Base-by-base conservation (phyloP, 2,329 filamentous ascomycete species). In the Colletotrichum tropicale region DNA sequence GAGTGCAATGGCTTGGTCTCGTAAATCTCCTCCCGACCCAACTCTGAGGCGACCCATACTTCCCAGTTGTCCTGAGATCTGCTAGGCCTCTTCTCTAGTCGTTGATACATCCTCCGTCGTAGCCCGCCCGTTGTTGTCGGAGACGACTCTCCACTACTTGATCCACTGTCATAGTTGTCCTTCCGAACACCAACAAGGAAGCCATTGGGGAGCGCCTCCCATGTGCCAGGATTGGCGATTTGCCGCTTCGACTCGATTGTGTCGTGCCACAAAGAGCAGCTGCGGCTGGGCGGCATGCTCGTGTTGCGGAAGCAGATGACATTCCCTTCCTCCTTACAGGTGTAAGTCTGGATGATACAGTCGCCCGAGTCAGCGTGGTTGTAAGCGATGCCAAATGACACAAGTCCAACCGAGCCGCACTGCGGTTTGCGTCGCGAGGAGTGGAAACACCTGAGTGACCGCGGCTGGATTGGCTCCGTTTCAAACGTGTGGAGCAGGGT, bases 301-400 rank as follows among this genome's bases (percentile, higher is more conserved):
- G 85, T 85, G 74, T 88, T 86, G 60, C 88, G 88, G 67, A 93
- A 89, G 80, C 90, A 92, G 13, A 95, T 91, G 67, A 85, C 87
- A 79, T 88, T 89, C 43, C 84, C 87, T 13, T 91, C 89, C 34
- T 88, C 84, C 12, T 87, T 83, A 0, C 91, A 89, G 1, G 88
- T 85, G 79, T 93, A 94, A 0, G 89, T 93, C 69, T 94, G 92
- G 77, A 95, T 85, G 24, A 94, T 87, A 72, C 93, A 91, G 65
- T 93, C 89, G 13, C 90, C 89, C 0, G 90, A 91, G 24, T 91
- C 90, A 6, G 87, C 85, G 74, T 90, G 89, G 5, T 88, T 88
- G 80, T 95, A 95, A 15, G 89, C 90, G 26, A 95, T 83, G 1
- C 90, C 92, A n/a, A 95, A 86, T 16, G 89, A 92, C 32, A 88